Evolutionary conservation across 2,329 filamentous ascomycete genomes (phyloP), one percentile per base, ranked within the genome.

Genomic region (Xylaria sp.): DNA sequence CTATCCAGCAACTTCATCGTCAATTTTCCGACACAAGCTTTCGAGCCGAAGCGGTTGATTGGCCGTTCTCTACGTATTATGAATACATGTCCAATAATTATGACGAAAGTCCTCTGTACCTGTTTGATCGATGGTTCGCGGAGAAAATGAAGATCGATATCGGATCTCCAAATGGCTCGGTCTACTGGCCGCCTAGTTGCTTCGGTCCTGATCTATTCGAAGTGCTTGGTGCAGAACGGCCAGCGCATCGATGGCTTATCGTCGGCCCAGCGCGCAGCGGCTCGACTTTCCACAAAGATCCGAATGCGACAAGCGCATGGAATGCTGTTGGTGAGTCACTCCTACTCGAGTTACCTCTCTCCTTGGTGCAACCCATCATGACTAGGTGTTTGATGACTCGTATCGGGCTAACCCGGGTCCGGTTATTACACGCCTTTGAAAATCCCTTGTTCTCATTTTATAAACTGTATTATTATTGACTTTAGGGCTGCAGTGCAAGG

Each of bases 231-330:
- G 78, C 86, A 15, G 89, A 97, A 77, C 88, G 95, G 62, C 95
- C 95, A 2, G 94, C 97, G 70, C 91, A 93, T 76, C 89, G 94
- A 68, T 98, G 95, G 96, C 85, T 98, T 70, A 97, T 98, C 75
- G 87, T 97, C 72, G 94, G 95, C 0, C 94, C 95, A 0, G 89
- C 90, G 71, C 86, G 94, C 66, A 97, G 93, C 76, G 95, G 95
- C 36, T 97, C 93, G 73, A 97, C 94, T 4, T 98, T 97, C 78
- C 95, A 98, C 83, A 97, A 97, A 78, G 89, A 91, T 69, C 89
- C 89, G 26, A 91, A 91, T 73, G 90, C 81, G 20, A 91, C 89
- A 20, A 91, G 90, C 74, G 95, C 96, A 0, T 98, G 95, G 96
- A 98, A 98, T 78, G 95, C 94, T 0, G 93, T 97, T 15, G 61